Base-by-base conservation (phyloP, 164 flowering plant species). In the Nelumbo lutea region DNA sequence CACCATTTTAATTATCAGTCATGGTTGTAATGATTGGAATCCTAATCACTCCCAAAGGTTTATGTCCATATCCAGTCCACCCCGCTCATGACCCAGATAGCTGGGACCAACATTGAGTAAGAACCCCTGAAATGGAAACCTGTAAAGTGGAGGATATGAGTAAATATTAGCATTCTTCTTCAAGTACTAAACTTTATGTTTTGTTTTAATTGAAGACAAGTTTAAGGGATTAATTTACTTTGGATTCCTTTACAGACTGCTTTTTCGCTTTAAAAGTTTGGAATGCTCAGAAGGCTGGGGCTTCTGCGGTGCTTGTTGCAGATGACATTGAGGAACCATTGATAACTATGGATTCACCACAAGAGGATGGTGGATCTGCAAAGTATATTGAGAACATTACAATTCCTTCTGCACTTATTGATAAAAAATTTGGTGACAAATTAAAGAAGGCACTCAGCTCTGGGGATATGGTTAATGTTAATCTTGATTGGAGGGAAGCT, bases 401-500 rank as follows among this genome's bases (percentile, higher is more conserved):
- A 9, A 88, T 96, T 27, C 98, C 99, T 62, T 96, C 99, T 67
- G 98, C 98, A 40, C 88, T 96, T 58, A 84, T 96, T 70, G 83
- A 78, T 48, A 91, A 88, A 80, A 78, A 72, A 11, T 90, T 91
- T 74, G 90, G 88, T 51, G 96, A 91, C 67, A 84, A 80, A 47
- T 64, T 93, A 52, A 96, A 93, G 83, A 86, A 83, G 70, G 84
- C 93, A 63, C 10, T 85, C 39, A 79, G 68, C 48, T 72, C 66
- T 15, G 98, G 90, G 1, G 95, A 93, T 11, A 87, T 93, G 96
- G 96, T 96, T 13, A 91, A 86, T 81, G 87, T 96, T 55, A 96
- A 91, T 69, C 96, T 96, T 70, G 99, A 93, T 62, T 96, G 98
- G 98, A 86, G 98, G 76, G 99, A 96, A 81, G 88, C 98, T 77